Evolutionary conservation across 1,284 basidiomycete species (phyloP), one percentile per base, ranked within the genome.

Genomic region (Dichomitus squalens): DNA sequence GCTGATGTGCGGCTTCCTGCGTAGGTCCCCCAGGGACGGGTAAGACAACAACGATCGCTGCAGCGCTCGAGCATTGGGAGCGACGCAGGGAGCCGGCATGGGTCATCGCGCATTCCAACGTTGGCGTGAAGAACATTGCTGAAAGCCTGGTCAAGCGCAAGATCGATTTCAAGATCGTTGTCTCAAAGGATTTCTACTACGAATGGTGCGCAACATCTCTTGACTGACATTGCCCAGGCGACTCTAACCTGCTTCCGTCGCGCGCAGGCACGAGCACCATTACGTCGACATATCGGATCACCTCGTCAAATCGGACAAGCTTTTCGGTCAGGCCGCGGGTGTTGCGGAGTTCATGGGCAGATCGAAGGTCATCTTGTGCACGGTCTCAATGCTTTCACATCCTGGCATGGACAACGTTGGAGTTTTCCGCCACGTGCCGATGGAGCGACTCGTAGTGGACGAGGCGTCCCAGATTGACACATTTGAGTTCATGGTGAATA

Each of bases 201-300:
- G 82, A 81, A 57, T 89, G 88, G 88, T 88, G 56, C 56, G 78
- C 67, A n/a, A 27, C 14, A 12, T 31, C 29, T 1, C n/a, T 18
- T 25, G 5, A 4, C n/a, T n/a, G 38, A 4, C 43, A 2, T n/a
- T 12, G 21, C 55, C 18, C 8, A 20, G 14, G 47, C 59, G 46
- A 47, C 65, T 27, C 40, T 49, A 38, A 41, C 8, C 39, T 46
- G 5, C 1, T 3, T 23, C 20, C 9, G 7, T 9, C 16, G 34
- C 2, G 21, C n/a, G 49, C 40, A 90, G 89, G 88, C 87, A 91
- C 68, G 87, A 88, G 60, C 84, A 90, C 65, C 71, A 88, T 0
- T 91, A 91, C 66, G 60, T 68, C 23, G 60, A 72, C 31, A 66
- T 84, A 16, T 55, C 71, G 31, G 23, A 60, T 0, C 73, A 79